Conservation (phyloP, 2,329 filamentous ascomycete genomes). For the Talaromyces verruculosus region DNA sequence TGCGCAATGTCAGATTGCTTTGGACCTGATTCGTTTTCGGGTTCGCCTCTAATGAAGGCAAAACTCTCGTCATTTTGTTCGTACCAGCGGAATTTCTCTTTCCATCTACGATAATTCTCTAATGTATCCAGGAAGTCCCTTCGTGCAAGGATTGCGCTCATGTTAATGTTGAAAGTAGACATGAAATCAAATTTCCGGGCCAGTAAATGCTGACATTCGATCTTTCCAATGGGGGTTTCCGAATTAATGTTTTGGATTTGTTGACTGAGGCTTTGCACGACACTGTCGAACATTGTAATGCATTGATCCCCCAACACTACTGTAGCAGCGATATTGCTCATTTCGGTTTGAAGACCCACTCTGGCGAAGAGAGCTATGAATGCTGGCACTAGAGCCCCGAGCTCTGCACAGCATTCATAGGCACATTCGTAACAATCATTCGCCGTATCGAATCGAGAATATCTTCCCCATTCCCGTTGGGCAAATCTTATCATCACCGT, state of each 20-base stretch:
- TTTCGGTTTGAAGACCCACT: slow-evolving; percentile 23
- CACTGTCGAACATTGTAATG: slow-evolving; percentile 23
- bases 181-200: slow-evolving; percentile 24
- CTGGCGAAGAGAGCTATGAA: slow-evolving; percentile 25
- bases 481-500: slow-evolving; percentile 25
- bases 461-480: slow-evolving; percentile 26
- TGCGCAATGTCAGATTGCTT: not conserved
- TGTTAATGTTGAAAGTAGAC: not conserved
- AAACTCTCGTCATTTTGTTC: slow-evolving; percentile 15
- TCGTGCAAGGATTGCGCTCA: not conserved
- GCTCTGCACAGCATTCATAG: slow-evolving; percentile 23
- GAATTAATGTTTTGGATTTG: slow-evolving; percentile 2
- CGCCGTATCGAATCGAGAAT: slow-evolving; percentile 26
- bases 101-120: slow-evolving; percentile 8
- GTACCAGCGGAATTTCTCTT: slow-evolving; percentile 10
- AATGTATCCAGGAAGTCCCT: slow-evolving; percentile 1
- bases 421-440: slow-evolving; percentile 27
- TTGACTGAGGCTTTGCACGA: slow-evolving; percentile 15
- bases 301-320: slow-evolving; percentile 23
- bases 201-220: slow-evolving; percentile 19
- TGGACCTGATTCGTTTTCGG: not conserved
- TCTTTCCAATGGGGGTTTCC: slow-evolving; percentile 19
- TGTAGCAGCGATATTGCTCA: slow-evolving; percentile 23
- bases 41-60: not conserved
- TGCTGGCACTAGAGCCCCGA: slow-evolving; percentile 23